Evolutionary conservation across 2,329 filamentous ascomycete genomes (phyloP).

Genomic region (Calonectria leucothoes): DNA sequence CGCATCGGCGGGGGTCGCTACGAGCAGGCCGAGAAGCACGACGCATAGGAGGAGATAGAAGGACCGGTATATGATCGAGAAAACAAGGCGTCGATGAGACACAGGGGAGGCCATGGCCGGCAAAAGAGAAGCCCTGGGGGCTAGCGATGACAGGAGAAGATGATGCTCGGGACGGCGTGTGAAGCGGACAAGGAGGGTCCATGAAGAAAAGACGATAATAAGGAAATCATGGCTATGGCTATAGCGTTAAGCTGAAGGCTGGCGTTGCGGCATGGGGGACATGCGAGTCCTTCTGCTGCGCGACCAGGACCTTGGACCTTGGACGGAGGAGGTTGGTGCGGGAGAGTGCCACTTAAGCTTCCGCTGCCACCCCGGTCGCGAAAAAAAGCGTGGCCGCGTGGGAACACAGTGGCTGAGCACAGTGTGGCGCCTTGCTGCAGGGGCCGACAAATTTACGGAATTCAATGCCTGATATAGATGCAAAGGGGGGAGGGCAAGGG

Average conservation of each 20-base stretch:
- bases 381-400: not conserved
- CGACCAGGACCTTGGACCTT: not conserved
- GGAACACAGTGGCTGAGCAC: not conserved
- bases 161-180: not conserved
- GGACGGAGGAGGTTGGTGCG: slow-evolving; percentile 4
- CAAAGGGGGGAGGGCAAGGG: too few relatives aligned
- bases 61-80: slow-evolving; percentile 83
- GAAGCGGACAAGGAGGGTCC: slow-evolving; percentile 22
- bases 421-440: not conserved
- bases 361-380: not conserved
- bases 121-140: slow-evolving; percentile 7
- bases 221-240: slow-evolving; percentile 44
- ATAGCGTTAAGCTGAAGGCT: slow-evolving; percentile 33
- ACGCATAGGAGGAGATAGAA: slow-evolving; percentile 82
- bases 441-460: not conserved
- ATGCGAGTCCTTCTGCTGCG: not conserved
- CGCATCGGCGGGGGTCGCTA: slow-evolving; percentile 83
- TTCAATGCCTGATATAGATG: not conserved
- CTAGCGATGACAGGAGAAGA: not conserved
- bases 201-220: slow-evolving; percentile 23
- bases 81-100: slow-evolving; percentile 66
- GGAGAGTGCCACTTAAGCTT: slow-evolving; percentile 5
- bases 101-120: slow-evolving; percentile 47
- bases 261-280: not conserved
- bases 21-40: slow-evolving; percentile 77